phyloP scores from a whole-genome alignment of 129 eudicot genomes.

The Flaveria bidentis region DNA sequence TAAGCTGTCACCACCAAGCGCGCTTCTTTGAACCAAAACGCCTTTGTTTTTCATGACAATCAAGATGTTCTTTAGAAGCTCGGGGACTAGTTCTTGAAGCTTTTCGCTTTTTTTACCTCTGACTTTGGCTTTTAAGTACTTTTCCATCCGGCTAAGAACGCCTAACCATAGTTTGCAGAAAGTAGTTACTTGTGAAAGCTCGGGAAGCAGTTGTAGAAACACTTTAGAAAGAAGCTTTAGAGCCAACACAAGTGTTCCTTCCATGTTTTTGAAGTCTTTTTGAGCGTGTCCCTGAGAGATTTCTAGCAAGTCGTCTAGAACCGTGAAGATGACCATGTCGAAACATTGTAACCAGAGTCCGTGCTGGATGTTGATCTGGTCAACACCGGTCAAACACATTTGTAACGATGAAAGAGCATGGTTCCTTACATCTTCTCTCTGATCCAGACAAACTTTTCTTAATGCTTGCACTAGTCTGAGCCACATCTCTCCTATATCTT shows the following conservation, averaged over 20 bases:
- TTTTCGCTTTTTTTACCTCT: constrained; percentile 69
- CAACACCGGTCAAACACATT: constrained; percentile 70
- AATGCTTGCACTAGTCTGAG: constrained; percentile 74
- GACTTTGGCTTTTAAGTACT: constrained; percentile 62
- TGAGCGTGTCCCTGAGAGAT: constrained; percentile 73
- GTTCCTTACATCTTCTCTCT: constrained; percentile 85
- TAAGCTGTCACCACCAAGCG: constrained; percentile 77
- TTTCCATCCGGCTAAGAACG: constrained; percentile 74
- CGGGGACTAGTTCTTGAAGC: constrained; percentile 76
- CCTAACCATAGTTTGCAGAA: constrained; percentile 82
- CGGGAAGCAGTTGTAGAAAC: constrained; percentile 58
- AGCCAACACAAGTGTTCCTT: constrained; percentile 71
- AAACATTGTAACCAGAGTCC: constrained; percentile 79
- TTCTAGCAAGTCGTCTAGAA: constrained; percentile 79
- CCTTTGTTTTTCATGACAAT: constrained; percentile 68
- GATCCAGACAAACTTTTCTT: constrained; percentile 86
- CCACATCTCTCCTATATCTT: constrained; percentile 95
- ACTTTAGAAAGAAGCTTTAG: constrained; percentile 67
- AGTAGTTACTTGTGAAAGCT: constrained; percentile 58
- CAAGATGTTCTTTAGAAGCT: constrained; percentile 65
- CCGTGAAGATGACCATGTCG: constrained; percentile 76
- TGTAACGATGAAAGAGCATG: constrained; percentile 71
- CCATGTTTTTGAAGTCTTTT: constrained; percentile 78
- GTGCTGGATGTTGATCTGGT: constrained; percentile 52
- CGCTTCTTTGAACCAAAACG: constrained; percentile 62